Evolutionary conservation across 768 basidiomycete genomes (phyloP), one percentile per base, ranked within the genome.

Genomic region (Termitomyces sp.): DNA sequence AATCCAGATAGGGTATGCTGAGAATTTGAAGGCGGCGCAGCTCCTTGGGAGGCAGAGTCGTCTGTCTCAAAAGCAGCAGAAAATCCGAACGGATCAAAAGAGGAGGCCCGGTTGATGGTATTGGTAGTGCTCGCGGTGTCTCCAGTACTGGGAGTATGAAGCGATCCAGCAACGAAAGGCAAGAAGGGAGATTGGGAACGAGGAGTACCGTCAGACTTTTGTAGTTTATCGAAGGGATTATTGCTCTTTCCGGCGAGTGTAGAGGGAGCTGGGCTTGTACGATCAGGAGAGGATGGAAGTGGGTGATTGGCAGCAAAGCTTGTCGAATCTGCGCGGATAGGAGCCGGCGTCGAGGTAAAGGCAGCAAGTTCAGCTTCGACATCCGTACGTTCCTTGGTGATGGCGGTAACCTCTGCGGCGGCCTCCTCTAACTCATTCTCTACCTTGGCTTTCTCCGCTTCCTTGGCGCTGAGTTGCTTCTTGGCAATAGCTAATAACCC

Each of bases 401-500:
- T 71, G 41, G 72, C 68, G n/a, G 73, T 69, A 23, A 78, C 70
- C 68, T 89, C 87, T 2, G 68, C 74, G 46, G 75, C 72, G 7
- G 84, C 84, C 48, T 88, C 89, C 61, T 82, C 81, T 9, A 91
- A 72, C 62, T 94, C 93, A 65, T 83, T 83, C 63, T 87, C 81
- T 10, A 75, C 76, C 68, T 83, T 89, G 14, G 79, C 81, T 55
- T 80, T 83, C 64, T 91, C 90, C 0, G 79, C 75, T 68, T 98
- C 96, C 60, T 91, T 88, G 5, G 89, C 83, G 26, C 81, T 81
- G 28, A 98, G 75, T 73, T 98, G 97, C 70, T 99, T 98, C 75
- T 87, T 88, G 5, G 92, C 91, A 67, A 98, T 96, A 5, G 94
- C 94, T 23, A 96, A 78, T 60, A 96, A 78, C 10, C 97, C 97